These are phyloP conservation scores for Microcos paniculata DNA, from an alignment of 345 rosid species.

Conservation along the genomic window DNA sequence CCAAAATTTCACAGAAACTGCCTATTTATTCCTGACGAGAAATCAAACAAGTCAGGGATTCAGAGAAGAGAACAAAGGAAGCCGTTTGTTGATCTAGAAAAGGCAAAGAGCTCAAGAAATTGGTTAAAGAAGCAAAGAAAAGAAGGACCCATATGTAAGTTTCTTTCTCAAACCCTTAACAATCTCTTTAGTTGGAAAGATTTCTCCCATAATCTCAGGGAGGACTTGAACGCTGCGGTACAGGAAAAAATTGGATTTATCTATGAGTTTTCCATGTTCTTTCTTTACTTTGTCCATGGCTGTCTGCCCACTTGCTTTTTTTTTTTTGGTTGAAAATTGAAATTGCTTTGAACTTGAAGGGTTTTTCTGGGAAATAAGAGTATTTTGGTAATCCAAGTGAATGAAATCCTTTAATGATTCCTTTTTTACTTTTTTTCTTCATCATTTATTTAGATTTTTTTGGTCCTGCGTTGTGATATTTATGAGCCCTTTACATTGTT, in stretches of 20 bases:
- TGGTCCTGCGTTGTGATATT: too few species aligned
- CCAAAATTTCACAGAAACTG: background rate
- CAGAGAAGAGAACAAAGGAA: background rate
- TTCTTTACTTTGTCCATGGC: background rate
- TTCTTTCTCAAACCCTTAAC: background rate
- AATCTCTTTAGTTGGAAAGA: too few species aligned
- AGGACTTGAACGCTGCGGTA: too few species aligned
- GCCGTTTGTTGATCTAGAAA: background rate
- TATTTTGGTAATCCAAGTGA: background rate
- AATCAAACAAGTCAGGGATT: too few species aligned
- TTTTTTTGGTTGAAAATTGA: background rate
- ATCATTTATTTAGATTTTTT: too few species aligned
- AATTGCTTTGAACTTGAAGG: background rate
- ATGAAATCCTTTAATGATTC: background rate
- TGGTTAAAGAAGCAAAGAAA: background rate
- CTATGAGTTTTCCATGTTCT: background rate
- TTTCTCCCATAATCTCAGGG: too few species aligned
- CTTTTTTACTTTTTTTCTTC: background rate
- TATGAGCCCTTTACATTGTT: too few species aligned
- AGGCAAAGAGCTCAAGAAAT: background rate
- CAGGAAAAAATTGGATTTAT: background rate
- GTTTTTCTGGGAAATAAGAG: background rate
- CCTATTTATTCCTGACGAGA: background rate
- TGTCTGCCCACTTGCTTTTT: background rate
- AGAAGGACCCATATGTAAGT: background rate